These are phyloP conservation scores for Agastache rugosa DNA, from an alignment of 257 asterid genomes.

Conservation along the genomic window DNA sequence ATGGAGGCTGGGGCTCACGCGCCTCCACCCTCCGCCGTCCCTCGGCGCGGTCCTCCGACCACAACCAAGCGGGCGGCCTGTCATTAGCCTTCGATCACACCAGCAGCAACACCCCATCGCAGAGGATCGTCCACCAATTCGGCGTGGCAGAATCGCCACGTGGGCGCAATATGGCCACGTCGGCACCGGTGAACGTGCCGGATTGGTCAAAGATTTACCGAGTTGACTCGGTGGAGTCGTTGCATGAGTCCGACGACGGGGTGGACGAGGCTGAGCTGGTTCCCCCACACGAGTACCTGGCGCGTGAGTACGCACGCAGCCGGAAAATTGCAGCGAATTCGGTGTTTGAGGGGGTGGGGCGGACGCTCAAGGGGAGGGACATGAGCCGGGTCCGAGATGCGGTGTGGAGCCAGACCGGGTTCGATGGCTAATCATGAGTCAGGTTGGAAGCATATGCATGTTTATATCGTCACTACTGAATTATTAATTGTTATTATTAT, in stretches of 20 bases:
- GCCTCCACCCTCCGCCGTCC: constrained; percentile 36
- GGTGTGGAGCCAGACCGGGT: constrained; percentile 95
- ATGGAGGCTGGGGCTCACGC: constrained; percentile 57
- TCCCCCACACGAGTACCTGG: constrained; percentile 90
- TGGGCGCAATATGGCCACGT: constrained; percentile 62
- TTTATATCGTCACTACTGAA: constrained; percentile 20
- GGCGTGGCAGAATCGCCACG: constrained; percentile 46
- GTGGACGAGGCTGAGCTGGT: constrained; percentile 51
- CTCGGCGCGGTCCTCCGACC: constrained; percentile 35
- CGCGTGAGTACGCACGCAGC: constrained; percentile 54
- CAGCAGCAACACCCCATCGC: constrained; percentile 44
- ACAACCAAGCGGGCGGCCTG: constrained; percentile 59
- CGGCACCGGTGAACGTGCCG: constrained; percentile 82
- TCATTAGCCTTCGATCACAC: constrained; percentile 71
- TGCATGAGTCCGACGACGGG: constrained; percentile 57
- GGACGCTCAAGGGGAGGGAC: constrained; percentile 89
- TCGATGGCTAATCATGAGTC: constrained; percentile 54
- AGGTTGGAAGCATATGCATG: not conserved
- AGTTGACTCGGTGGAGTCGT: constrained; percentile 65
- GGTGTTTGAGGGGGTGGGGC: constrained; percentile 82
- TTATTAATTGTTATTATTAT: not conserved
- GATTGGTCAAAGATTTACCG: constrained; percentile 87
- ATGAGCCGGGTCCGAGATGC: constrained; percentile 92
- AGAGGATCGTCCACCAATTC: constrained; percentile 64
- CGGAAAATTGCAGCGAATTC: constrained; percentile 57